A percentile compares a stretch with the other conserved stretches of the same genome.
Conservation (phyloP, 2,329 filamentous ascomycete genomes). For the Xylaria sp. region DNA sequence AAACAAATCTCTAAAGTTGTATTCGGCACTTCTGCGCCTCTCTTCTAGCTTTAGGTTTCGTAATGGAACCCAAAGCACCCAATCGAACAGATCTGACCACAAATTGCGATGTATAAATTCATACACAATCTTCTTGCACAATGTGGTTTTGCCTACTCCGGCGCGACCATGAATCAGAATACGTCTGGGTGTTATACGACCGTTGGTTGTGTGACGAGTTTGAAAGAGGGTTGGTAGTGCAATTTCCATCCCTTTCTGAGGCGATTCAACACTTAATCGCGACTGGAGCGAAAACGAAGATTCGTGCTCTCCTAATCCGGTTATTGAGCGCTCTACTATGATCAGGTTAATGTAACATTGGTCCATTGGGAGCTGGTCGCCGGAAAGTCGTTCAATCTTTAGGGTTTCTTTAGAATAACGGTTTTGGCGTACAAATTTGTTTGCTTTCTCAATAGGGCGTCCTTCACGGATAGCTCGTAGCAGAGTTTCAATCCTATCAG, state of each 20-base stretch:
- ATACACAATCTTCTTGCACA: slow-evolving; percentile 33
- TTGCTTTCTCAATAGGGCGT: background rate
- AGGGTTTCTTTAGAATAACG: slow-evolving; percentile 1
- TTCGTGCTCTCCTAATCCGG: too few species aligned
- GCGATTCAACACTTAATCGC: background rate
- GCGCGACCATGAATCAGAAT: slow-evolving; percentile 26
- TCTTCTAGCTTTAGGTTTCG: slow-evolving; percentile 11
- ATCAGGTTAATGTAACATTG: slow-evolving; percentile 28
- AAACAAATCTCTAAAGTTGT: background rate
- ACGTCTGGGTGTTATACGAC: background rate
- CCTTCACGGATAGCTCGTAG: background rate
- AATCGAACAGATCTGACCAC: slow-evolving; percentile 17
- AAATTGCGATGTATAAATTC: slow-evolving; percentile 17
- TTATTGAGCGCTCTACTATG: slow-evolving; percentile 1
- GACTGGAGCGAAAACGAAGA: background rate
- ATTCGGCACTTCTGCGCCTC: background rate
- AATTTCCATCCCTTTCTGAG: background rate
- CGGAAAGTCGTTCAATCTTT: slow-evolving; percentile 20
- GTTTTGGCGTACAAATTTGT: background rate
- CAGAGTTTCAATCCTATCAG: background rate
- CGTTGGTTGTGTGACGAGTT: background rate
- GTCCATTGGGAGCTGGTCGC: slow-evolving; percentile 16
- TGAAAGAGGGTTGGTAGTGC: slow-evolving; percentile 10
- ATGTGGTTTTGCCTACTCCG: slow-evolving; percentile 27
- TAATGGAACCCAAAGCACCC: slow-evolving; percentile 25